Evolutionary conservation across 225 moss, liverwort and hornwort species (phyloP), one percentile per base, ranked within the genome.

Genomic region (Pseudoscleropodium purum): DNA sequence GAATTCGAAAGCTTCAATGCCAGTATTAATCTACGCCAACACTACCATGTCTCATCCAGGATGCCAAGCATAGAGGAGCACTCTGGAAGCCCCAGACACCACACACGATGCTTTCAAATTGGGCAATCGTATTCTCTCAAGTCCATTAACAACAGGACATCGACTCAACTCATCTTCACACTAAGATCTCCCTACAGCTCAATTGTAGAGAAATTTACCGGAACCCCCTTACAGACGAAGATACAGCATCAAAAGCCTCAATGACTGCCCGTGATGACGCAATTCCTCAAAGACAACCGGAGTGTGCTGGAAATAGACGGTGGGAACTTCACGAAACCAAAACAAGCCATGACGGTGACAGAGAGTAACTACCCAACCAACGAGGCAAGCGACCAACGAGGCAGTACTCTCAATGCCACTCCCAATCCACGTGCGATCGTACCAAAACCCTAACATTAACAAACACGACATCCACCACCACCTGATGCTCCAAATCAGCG

Each of bases 391-490:
- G 11, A 52, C 60, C 31, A 37, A 57, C 83, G 78, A 83, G 63
- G 56, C 88, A 69, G 82, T 61, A 69, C 62, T 82, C 85, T 88
- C 92, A 89, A 91, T 90, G 84, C 73, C 86, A 31, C 83, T 60
- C 60, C 68, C 75, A 89, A 84, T 85, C 77, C 87, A 64, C 65
- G 51, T 64, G 83, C 78, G 91, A 93, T 91, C 89, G 83, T 65
- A 62, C 57, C 49, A 89, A 87, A 89, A 89, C 85, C 92, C 91
- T 93, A 92, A 87, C 81, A 89, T 70, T 49, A 83, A 68, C 90
- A 81, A 72, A 51, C 60, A 89, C 82, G 20, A 54, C 54, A 75
- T 36, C 75, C 63, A 68, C 80, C 84, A 74, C 75, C 67, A 67
- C 85, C 51, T 75, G 45, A 34, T 56, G 25, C 67, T 85, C 77